Conservation (phyloP, 441 rosid genomes). For the Kokia cookei region DNA sequence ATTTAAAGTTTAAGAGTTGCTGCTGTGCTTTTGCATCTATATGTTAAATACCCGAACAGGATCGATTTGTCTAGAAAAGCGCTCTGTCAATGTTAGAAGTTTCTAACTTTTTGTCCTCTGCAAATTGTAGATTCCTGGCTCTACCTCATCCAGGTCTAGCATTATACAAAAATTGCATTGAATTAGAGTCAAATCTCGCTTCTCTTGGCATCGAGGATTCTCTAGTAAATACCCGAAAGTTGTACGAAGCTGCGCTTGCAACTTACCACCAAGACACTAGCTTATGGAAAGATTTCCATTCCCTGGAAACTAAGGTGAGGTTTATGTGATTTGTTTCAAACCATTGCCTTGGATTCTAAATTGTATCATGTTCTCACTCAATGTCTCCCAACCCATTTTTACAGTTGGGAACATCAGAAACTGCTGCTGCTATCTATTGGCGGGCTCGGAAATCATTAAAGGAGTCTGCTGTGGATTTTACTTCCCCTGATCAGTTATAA, state of each 20-base stretch:
- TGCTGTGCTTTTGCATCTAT: neutral
- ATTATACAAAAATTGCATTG: conserved; percentile 61
- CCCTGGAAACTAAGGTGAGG: conserved; percentile 64
- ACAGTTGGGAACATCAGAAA: conserved; percentile 86
- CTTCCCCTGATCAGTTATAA: conserved; percentile 18
- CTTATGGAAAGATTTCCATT: conserved; percentile 69
- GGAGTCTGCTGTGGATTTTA: conserved; percentile 28
- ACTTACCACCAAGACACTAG: conserved; percentile 47
- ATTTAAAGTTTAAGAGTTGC: too few relatives aligned
- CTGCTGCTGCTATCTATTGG: conserved; percentile 56
- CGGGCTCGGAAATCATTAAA: conserved; percentile 70
- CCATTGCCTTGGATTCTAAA: neutral
- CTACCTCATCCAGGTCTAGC: conserved; percentile 66
- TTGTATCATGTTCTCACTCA: neutral
- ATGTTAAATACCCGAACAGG: too few relatives aligned
- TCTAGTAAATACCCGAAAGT: conserved; percentile 53
- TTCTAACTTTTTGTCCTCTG: conserved; percentile 8
- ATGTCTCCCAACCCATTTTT: conserved; percentile 4
- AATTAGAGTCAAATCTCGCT: conserved; percentile 64
- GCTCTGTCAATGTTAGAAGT: neutral
- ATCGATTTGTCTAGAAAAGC: neutral
- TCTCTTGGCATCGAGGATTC: conserved; percentile 46
- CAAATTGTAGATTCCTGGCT: conserved; percentile 60
- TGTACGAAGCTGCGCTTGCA: conserved; percentile 75
- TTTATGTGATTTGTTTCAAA: neutral